A percentile compares a stretch with the other conserved stretches of the same genome.
Conservation (phyloP, 768 basidiomycete species). For the Termitomyces sp. region DNA sequence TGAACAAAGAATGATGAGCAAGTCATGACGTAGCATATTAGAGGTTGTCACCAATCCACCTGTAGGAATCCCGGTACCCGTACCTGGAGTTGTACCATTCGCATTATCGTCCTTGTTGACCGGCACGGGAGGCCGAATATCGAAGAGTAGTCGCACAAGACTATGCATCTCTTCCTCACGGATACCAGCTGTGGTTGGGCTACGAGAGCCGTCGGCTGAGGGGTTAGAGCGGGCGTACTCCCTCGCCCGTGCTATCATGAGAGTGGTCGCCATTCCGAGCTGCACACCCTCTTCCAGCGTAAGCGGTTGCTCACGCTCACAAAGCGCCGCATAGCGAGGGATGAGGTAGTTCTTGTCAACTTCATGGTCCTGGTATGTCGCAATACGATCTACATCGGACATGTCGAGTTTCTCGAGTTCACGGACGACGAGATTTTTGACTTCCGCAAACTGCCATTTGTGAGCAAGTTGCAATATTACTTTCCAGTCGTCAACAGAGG, state of each 20-base stretch:
- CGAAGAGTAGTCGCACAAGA: conserved; percentile 16
- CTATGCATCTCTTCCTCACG: conserved; percentile 15
- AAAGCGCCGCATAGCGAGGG: conserved; percentile 54
- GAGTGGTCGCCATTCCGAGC: conserved; percentile 50
- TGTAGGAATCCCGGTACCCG: conserved; percentile 10
- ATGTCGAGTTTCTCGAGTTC: conserved; percentile 51
- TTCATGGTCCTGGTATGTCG: conserved; percentile 49
- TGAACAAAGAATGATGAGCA: conserved; percentile 1
- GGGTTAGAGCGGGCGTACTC: conserved; percentile 40
- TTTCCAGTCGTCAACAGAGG: conserved; percentile 50
- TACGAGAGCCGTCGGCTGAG: conserved; percentile 14
- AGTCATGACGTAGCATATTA: conserved; percentile 1
- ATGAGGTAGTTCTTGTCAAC: conserved; percentile 47
- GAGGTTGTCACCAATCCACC: conserved; percentile 21
- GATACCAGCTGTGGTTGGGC: conserved; percentile 14
- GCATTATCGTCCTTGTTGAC: not conserved
- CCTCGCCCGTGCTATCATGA: conserved; percentile 47
- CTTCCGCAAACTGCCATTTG: conserved; percentile 53
- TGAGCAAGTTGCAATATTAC: conserved; percentile 56
- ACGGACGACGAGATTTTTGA: conserved; percentile 55
- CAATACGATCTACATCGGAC: conserved; percentile 48
- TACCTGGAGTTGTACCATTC: not conserved
- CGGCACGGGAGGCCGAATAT: not conserved
- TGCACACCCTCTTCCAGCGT: conserved; percentile 51
- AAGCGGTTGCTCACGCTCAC: conserved; percentile 47